These are phyloP conservation scores for Melocanna baccifera DNA, from an alignment of 176 grass and related monocot species.

Conservation along the genomic window DNA sequence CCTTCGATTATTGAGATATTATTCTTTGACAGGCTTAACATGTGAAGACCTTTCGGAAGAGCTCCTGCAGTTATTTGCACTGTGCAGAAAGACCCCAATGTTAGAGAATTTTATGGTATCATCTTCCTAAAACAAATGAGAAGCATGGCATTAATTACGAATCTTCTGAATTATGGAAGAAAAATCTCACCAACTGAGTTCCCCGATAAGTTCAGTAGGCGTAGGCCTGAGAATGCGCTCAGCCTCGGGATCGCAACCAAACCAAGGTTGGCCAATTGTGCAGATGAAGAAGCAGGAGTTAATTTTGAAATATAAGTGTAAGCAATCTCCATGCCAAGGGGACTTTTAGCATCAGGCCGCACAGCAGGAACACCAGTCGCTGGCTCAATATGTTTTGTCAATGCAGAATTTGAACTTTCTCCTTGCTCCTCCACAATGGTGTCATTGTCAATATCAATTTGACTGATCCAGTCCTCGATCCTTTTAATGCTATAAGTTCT, in stretches of 20 bases:
- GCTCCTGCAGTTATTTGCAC: slow-evolving; percentile 77
- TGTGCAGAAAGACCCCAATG: slow-evolving; percentile 38
- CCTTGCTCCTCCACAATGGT: slow-evolving; percentile 47
- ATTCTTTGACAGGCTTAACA: slow-evolving; percentile 93
- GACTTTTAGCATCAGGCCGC: slow-evolving; percentile 50
- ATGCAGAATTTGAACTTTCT: slow-evolving; percentile 46
- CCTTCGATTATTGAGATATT: slow-evolving; percentile 89
- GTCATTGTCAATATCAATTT: slow-evolving; percentile 54
- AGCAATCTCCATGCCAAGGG: slow-evolving; percentile 78
- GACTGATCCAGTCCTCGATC: slow-evolving; percentile 82
- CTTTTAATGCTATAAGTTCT: slow-evolving; percentile 64
- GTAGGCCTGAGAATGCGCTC: slow-evolving; percentile 64
- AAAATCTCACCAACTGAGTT: slow-evolving; percentile 69
- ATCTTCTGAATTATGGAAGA: slow-evolving; percentile 4
- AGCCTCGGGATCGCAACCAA: slow-evolving; percentile 74
- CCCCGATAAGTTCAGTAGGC: slow-evolving; percentile 72
- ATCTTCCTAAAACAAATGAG: slow-evolving; percentile 18
- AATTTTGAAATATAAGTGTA: slow-evolving; percentile 91
- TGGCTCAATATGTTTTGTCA: slow-evolving; percentile 21
- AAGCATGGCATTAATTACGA: background rate
- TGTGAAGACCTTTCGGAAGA: slow-evolving; percentile 90
- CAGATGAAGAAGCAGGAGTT: slow-evolving; percentile 65
- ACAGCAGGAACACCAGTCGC: slow-evolving; percentile 34
- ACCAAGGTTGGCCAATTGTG: slow-evolving; percentile 66
- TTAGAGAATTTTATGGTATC: slow-evolving; percentile 3